phyloP scores from a whole-genome alignment of 768 basidiomycete species.

The Suillus lakei region DNA sequence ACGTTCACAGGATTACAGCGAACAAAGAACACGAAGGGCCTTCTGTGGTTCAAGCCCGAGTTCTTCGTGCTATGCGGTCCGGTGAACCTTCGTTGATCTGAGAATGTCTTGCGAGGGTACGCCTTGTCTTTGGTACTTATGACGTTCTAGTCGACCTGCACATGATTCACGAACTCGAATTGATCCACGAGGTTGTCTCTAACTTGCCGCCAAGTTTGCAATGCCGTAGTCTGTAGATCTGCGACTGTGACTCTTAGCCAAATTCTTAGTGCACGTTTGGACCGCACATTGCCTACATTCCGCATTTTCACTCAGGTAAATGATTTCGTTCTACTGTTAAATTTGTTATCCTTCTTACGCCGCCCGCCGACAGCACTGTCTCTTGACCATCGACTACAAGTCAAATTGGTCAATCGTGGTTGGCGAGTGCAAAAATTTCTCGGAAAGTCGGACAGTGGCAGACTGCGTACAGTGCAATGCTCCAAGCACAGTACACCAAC shows the following conservation, averaged over 20 bases:
- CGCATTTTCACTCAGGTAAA: slow-evolving; percentile 76
- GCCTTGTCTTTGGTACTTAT: slow-evolving; percentile 80
- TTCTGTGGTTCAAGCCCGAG: slow-evolving; percentile 74
- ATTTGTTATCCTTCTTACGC: background rate
- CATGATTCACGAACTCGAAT: slow-evolving; percentile 82
- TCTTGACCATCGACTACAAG: slow-evolving; percentile 44
- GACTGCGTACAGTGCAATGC: slow-evolving; percentile 93
- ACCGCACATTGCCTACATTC: slow-evolving; percentile 85
- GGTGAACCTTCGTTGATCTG: slow-evolving; percentile 51
- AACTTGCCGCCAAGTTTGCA: slow-evolving; percentile 45
- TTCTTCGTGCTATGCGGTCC: slow-evolving; percentile 78
- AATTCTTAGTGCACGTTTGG: slow-evolving; percentile 66
- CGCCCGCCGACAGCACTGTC: slow-evolving; percentile 10
- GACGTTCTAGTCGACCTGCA: slow-evolving; percentile 87
- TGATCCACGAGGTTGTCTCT: slow-evolving; percentile 55
- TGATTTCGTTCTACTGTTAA: background rate
- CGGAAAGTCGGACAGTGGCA: slow-evolving; percentile 95
- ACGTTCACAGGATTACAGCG: slow-evolving; percentile 67
- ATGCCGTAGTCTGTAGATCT: slow-evolving; percentile 38
- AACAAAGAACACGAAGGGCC: slow-evolving; percentile 56
- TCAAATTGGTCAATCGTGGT: slow-evolving; percentile 86
- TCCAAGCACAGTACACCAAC: slow-evolving; percentile 82
- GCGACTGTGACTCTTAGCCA: slow-evolving; percentile 42
- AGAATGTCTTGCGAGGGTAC: slow-evolving; percentile 63
- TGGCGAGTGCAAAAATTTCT: slow-evolving; percentile 93